Evolutionary conservation across 139 green algal genomes (phyloP), one percentile per base, ranked within the genome.

Genomic region (Coccomyxa sp.): DNA sequence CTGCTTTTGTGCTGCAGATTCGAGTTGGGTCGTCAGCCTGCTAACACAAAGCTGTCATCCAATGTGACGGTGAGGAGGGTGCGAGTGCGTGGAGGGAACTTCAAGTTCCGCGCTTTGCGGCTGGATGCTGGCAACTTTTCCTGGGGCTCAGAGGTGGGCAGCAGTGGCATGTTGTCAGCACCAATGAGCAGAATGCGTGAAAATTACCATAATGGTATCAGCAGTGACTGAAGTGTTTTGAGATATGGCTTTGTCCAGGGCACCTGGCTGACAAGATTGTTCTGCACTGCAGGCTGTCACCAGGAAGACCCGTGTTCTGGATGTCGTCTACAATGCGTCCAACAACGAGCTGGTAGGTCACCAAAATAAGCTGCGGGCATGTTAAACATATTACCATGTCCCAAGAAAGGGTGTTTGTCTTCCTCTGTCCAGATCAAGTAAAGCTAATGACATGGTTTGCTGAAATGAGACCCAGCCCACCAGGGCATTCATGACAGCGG

Each of bases 311-410:
- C 96, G 97, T 89, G 92, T 99, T 78, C 83, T 99, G 89, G 95
- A 98, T 82, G 97, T 99, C 38, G 84, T 88, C 51, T 99, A 99
- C 96, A 99, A 99, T 90, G 94, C 97, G 31, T 98, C 95, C 86
- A 99, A 99, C 94, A 99, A 99, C 92, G 97, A 99, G 93, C 91
- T 99, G 90, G 96, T 98, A 86, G 87, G 87, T 71, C 18, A 21
- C 10, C 21, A 25, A 21, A 25, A 71, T 11, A 21, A 25, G 18
- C 63, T 71, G 63, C 63, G 4, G 18, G 18, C 18, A 25, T 71
- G 63, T 71, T 28, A 9, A 9, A 71, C 15, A 68, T 68, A 68
- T 68, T n/a, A n/a, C n/a, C n/a, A n/a, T n/a, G n/a, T n/a, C n/a
- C n/a, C n/a, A n/a, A n/a, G n/a, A n/a, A n/a, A n/a, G n/a, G n/a